Evolutionary conservation across 352 stramenopile genomes (phyloP).

Genomic region (Thraustochytrium sp.): DNA sequence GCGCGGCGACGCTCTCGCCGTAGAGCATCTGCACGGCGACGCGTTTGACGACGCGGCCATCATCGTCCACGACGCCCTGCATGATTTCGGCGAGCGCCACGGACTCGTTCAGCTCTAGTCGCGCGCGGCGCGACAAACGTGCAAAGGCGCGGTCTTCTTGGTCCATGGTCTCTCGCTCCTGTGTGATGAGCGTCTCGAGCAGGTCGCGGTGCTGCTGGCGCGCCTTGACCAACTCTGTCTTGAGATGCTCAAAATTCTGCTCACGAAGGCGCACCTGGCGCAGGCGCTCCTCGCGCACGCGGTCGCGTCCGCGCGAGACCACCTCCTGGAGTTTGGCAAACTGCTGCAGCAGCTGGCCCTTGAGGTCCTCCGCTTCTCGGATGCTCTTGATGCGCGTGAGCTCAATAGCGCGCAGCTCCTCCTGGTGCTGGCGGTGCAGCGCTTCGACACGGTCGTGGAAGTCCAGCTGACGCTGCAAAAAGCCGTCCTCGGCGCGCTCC

Average conservation of each 20-base stretch:
- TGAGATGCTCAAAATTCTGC: conserved; percentile 25
- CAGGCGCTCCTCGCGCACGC: neutral
- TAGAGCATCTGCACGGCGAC: conserved; percentile 13
- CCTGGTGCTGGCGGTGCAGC: neutral
- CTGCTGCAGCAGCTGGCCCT: neutral
- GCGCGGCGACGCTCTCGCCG: neutral
- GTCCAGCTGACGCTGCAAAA: neutral
- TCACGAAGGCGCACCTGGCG: neutral
- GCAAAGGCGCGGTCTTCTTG: conserved; percentile 28
- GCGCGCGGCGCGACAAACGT: neutral
- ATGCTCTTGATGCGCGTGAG: neutral
- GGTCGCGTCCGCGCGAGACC: neutral
- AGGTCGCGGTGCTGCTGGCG: neutral
- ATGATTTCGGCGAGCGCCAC: neutral
- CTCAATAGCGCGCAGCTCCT: conserved; percentile 34
- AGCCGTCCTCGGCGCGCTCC: neutral
- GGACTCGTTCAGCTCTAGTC: conserved; percentile 32
- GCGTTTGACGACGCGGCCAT: neutral
- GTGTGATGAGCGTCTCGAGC: neutral
- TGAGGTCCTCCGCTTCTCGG: neutral
- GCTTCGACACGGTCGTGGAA: conserved; percentile 1
- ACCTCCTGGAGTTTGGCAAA: conserved; percentile 33
- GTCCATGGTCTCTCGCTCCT: neutral
- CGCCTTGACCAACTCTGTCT: neutral
- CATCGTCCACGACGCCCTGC: neutral